Percentiles rank a stretch among this genome's conserved stretches.
Evolutionary conservation across 2,329 filamentous ascomycete species (phyloP).

Genomic region (Penicillium nordicum): DNA sequence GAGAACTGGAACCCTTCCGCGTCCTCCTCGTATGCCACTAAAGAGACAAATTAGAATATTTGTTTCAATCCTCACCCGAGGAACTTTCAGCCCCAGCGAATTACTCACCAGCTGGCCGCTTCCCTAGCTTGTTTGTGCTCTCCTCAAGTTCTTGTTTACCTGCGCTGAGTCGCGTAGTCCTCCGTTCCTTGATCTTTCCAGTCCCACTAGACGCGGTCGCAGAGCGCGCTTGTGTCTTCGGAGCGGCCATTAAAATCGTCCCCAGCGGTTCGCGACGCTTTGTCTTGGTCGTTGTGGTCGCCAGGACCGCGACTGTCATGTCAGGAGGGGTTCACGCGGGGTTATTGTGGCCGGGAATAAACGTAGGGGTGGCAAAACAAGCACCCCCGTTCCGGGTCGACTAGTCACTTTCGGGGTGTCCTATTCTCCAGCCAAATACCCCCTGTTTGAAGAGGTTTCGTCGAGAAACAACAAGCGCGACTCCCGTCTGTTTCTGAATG

Average conservation of each 20-base stretch:
- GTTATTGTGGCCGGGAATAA: constrained; percentile 29
- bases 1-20: constrained; percentile 76
- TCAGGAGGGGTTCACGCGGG: constrained; percentile 28
- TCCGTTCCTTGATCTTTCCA: constrained; percentile 23
- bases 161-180: constrained; percentile 37
- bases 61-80: constrained; percentile 3
- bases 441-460: constrained; percentile 4
- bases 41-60: constrained; percentile 6
- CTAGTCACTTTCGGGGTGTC: background rate
- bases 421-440: background rate
- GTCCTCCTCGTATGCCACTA: constrained; percentile 63
- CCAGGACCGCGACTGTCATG: constrained; percentile 41
- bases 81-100: background rate
- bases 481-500: background rate
- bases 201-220: constrained; percentile 25
- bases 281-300: constrained; percentile 33
- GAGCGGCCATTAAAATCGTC: constrained; percentile 38
- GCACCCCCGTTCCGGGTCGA: background rate
- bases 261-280: constrained; percentile 38
- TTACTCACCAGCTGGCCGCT: constrained; percentile 40
- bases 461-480: background rate
- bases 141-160: constrained; percentile 30
- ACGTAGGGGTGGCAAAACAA: constrained; percentile 19
- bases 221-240: constrained; percentile 38
- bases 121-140: constrained; percentile 37